These are phyloP conservation scores for Cryomyces minteri DNA, from an alignment of 495 filamentous ascomycete species.

Conservation along the genomic window DNA sequence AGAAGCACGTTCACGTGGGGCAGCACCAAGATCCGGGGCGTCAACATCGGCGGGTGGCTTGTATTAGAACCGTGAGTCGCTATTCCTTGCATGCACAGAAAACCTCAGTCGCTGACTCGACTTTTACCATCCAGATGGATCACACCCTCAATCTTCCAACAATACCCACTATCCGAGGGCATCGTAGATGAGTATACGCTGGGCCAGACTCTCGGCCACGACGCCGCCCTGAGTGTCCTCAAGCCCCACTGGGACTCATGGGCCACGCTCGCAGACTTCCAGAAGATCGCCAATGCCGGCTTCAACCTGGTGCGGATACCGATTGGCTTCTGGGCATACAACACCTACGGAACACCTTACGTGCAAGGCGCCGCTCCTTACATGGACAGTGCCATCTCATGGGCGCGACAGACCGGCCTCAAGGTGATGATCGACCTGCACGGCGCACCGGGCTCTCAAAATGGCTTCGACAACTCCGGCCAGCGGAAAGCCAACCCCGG, in stretches of 20 bases:
- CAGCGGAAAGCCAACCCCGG: slow-evolving; percentile 8
- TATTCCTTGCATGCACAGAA: background rate
- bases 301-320: slow-evolving; percentile 33
- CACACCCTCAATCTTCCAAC: slow-evolving; percentile 23
- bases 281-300: slow-evolving; percentile 24
- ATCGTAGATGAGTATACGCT: slow-evolving; percentile 26
- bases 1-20: slow-evolving; percentile 11
- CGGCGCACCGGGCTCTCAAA: slow-evolving; percentile 22
- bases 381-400: slow-evolving; percentile 26
- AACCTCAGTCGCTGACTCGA: too few species aligned
- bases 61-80: slow-evolving; percentile 23
- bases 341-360: slow-evolving; percentile 26
- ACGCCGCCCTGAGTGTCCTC: slow-evolving; percentile 16
- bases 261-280: slow-evolving; percentile 19
- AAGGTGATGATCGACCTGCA: slow-evolving; percentile 33
- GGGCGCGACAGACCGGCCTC: slow-evolving; percentile 23
- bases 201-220: slow-evolving; percentile 13
- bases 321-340: slow-evolving; percentile 31
- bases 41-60: slow-evolving; percentile 28
- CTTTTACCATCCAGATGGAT: slow-evolving; percentile 17
- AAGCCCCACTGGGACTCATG: slow-evolving; percentile 23
- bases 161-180: slow-evolving; percentile 7
- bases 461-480: slow-evolving; percentile 24
- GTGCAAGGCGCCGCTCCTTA: slow-evolving; percentile 27
- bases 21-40: slow-evolving; percentile 20